Base-by-base conservation (phyloP, 345 rosid genomes). In the Aquilaria yunnanensis region DNA sequence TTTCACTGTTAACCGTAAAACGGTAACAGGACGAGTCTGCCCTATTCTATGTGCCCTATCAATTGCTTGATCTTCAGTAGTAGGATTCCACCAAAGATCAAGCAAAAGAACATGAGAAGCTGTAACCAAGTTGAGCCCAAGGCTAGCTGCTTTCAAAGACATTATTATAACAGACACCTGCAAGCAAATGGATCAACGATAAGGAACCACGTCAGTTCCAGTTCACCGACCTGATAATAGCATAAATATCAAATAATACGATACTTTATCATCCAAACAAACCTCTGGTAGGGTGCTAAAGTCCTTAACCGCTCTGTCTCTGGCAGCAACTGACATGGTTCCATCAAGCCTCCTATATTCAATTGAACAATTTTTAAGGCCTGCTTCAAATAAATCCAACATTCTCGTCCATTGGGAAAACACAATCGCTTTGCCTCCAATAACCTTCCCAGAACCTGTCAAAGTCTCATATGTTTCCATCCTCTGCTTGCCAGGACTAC, bases 71-170 rank as follows among this genome's bases (percentile, higher is more conserved):
- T 93, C 97, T 77, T 93, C 98, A 9, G 96, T 88, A 12, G 96
- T 93, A 30, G 97, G 98, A 77, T 93, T 93, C 98, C 98, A 93
- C 98, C 98, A 93, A 4, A 93, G 85, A 67, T 93, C 98, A 54
- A 93, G 74, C 64, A 93, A 76, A 54, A 93, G 70, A 67, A 93
- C 98, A 76, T 72, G 97, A 70, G 90, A 90, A 57, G 98, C 98
- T 47, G 97, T 90, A 68, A 93, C 97, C 98, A 93, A 81, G 77
- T 93, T 93, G 23, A 93, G 79, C 78, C 98, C 97, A 45, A 93
- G 94, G 75, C 98, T 93, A n/a, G 98, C 98, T 64, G 97, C 98
- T 80, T 93, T 93, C 68, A 93, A 77, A 63, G 98, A 93, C 96
- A 93, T 93, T 52, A 93, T 90, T 84, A 93, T 86, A 43, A 93